These are phyloP conservation scores for Herpetomonas tarakana DNA, from an alignment of 208 protist genomes.

Conservation along the genomic window DNA sequence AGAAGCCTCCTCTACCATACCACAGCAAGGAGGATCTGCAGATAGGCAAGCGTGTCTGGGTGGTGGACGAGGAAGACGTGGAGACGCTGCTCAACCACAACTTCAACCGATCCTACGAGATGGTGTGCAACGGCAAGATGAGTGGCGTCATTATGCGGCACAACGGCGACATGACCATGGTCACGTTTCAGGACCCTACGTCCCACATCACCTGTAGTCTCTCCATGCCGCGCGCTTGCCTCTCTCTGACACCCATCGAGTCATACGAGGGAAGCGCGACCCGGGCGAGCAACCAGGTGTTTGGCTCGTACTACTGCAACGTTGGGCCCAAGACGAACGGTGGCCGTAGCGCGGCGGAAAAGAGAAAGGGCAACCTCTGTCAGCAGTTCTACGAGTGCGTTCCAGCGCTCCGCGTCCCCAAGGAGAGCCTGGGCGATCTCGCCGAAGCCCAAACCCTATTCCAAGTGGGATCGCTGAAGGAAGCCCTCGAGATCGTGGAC, in stretches of 20 bases:
- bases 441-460: slow-evolving; percentile 12
- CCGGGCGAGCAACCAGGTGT: slow-evolving; percentile 17
- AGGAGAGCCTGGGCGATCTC: slow-evolving; percentile 2
- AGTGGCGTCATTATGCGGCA: slow-evolving; percentile 57
- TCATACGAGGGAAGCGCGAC: slow-evolving; percentile 39
- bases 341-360: not conserved
- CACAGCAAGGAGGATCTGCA: slow-evolving; percentile 33
- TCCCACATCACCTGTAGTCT: slow-evolving; percentile 39
- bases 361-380: slow-evolving; percentile 8
- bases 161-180: slow-evolving; percentile 55
- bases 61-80: slow-evolving; percentile 82
- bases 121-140: slow-evolving; percentile 72
- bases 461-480: slow-evolving; percentile 7
- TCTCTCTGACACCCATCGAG: slow-evolving; percentile 54
- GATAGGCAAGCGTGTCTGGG: slow-evolving; percentile 57
- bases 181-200: slow-evolving; percentile 34
- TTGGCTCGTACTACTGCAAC: slow-evolving; percentile 44
- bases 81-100: slow-evolving; percentile 51
- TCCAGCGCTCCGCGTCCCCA: slow-evolving; percentile 14
- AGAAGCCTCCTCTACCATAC: slow-evolving; percentile 50
- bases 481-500: slow-evolving; percentile 16
- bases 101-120: slow-evolving; percentile 51
- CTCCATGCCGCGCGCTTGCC: slow-evolving; percentile 54
- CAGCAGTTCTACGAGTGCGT: slow-evolving; percentile 30
- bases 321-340: slow-evolving; percentile 29